Evolutionary conservation across 805 yeast genomes (phyloP), one percentile per base, ranked within the genome.

Genomic region (Cyberlindnera sargentensis): DNA sequence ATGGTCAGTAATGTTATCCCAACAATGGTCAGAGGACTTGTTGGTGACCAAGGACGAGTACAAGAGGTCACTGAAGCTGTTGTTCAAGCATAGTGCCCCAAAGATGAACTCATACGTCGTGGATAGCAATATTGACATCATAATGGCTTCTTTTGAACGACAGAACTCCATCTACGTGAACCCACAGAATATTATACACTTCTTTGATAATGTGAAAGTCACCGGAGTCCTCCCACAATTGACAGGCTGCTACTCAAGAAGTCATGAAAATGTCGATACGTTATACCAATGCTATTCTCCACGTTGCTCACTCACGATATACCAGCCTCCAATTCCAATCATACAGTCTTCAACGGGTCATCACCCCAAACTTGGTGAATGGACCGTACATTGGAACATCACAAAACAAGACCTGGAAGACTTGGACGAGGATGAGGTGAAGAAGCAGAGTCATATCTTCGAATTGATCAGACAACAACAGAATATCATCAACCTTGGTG

Each of bases 381-480:
- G 88, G 88, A 76, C 79, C 0, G 70, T 76, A 8, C 82, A 79
- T 52, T 82, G 87, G 88, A 71, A 75, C 39, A 50, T 82, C 10
- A 68, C 81, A 0, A 69, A 71, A 3, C 78, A 74, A 25, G 82
- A 79, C 39, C 56, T 80, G 27, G 59, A 68, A 23, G 72, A 67
- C n/a, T 63, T 76, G 6, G 78, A 72, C 41, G 71, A 72, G 8
- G 60, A 62, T 8, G 76, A 78, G 43, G 68, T 79, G n/a, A 78
- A 77, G 53, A 70, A 78, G 32, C 95, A 87, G 58, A 81, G 86
- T 44, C 78, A 81, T 45, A 73, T 85, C 4, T 88, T 83, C 62
- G 95, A 87, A 57, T 64, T 86, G 39, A 76, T 87, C 28, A 70
- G 78, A 44, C 74, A 79, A 38, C 95, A 86, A 50, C 86, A 82